Percentiles rank a stretch among this genome's conserved stretches.
Conservation (phyloP, 768 basidiomycete genomes). For the Rhodotorula graminis region DNA sequence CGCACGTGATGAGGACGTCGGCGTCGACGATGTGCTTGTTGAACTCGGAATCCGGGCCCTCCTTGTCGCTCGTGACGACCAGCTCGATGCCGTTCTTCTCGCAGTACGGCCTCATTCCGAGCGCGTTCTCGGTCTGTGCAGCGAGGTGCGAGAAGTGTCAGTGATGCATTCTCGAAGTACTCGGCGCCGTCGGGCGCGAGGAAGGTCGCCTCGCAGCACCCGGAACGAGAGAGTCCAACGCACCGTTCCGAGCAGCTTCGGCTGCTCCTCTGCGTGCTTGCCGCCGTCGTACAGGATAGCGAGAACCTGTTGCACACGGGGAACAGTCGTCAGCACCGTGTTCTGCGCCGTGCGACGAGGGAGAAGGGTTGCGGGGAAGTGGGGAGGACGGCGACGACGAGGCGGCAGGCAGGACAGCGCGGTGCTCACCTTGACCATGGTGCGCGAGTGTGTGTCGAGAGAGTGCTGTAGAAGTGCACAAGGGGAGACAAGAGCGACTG, state of each 20-base stretch:
- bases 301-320: conserved; percentile 26
- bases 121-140: conserved; percentile 60
- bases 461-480: not conserved
- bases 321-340: not conserved
- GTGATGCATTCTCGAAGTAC: not conserved
- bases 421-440: conserved; percentile 13
- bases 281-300: conserved; percentile 41
- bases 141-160: conserved; percentile 39
- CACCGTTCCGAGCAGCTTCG: conserved; percentile 22
- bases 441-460: not conserved
- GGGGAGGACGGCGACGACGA: not conserved
- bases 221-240: not conserved
- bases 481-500: not conserved
- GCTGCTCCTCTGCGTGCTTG: conserved; percentile 36
- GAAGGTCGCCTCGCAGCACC: not conserved
- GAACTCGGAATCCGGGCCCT: conserved; percentile 44
- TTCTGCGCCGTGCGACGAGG: not conserved
- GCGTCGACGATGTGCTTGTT: conserved; percentile 43
- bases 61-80: conserved; percentile 50
- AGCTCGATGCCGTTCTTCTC: conserved; percentile 48
- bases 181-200: no score
- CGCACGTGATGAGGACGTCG: conserved; percentile 33
- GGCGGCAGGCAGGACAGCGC: not conserved
- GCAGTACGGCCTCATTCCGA: conserved; percentile 26
- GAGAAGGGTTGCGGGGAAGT: not conserved